A percentile compares a stretch with the other conserved stretches of the same genome.
These are phyloP conservation scores for Triadica sebifera DNA, from an alignment of 345 rosid genomes.

Conservation along the genomic window DNA sequence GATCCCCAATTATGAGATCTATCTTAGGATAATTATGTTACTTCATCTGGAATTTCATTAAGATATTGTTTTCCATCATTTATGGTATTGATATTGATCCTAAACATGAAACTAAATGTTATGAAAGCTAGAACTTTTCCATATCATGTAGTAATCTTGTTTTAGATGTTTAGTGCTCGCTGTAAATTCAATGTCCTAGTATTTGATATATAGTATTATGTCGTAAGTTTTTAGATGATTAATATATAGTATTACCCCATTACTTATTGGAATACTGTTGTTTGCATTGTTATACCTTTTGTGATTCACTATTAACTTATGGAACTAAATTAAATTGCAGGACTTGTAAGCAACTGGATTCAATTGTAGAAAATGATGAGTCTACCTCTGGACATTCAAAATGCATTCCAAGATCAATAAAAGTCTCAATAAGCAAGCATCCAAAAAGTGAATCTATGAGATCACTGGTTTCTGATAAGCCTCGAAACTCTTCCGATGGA, in stretches of 20 bases:
- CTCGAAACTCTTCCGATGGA: conserved; percentile 54
- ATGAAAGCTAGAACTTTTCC: too few species aligned
- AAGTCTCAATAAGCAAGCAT: conserved; percentile 62
- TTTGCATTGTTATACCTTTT: background rate
- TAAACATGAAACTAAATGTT: too few species aligned
- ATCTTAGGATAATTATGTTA: too few species aligned
- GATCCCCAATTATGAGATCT: too few species aligned
- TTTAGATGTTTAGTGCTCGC: too few species aligned
- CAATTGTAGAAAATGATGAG: conserved; percentile 45
- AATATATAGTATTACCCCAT: too few species aligned
- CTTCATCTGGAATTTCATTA: too few species aligned
- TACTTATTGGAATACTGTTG: background rate
- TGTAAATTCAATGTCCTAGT: background rate
- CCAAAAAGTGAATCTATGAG: conserved; percentile 58
- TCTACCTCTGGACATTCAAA: conserved; percentile 48
- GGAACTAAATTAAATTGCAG: too few species aligned
- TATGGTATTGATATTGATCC: too few species aligned
- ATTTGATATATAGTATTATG: background rate
- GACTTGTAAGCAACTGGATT: conserved; percentile 45
- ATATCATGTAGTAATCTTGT: too few species aligned
- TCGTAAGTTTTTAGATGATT: too few species aligned
- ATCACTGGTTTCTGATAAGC: conserved; percentile 65
- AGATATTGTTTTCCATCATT: too few species aligned
- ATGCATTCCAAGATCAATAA: conserved; percentile 59
- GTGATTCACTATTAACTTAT: background rate